These are phyloP conservation scores for Leishmania guyanensis DNA, from an alignment of 208 protist species.

Conservation along the genomic window DNA sequence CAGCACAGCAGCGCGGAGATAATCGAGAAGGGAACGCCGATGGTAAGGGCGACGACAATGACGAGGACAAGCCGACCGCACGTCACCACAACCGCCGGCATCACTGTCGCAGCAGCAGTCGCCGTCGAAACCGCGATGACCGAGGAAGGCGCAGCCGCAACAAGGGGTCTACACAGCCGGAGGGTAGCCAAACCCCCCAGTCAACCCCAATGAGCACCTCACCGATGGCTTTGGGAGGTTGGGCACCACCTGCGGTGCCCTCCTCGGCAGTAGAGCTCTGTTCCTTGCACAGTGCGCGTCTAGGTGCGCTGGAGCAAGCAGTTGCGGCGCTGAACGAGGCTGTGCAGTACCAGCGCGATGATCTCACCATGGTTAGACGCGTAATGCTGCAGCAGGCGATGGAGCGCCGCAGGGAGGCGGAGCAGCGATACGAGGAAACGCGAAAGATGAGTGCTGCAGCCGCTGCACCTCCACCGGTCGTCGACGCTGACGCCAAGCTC, in stretches of 20 bases:
- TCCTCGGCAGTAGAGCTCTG: not conserved
- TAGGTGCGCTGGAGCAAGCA: slow-evolving; percentile 68
- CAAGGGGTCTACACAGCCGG: not conserved
- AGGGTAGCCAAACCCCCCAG: not conserved
- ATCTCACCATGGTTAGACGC: slow-evolving; percentile 86
- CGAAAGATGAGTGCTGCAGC: slow-evolving; percentile 14
- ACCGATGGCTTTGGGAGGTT: not conserved
- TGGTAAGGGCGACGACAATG: not conserved
- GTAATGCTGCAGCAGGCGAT: slow-evolving; percentile 80
- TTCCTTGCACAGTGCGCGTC: slow-evolving; percentile 40
- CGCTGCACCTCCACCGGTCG: not conserved
- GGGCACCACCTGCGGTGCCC: not conserved
- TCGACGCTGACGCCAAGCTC: not conserved
- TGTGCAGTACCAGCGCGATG: slow-evolving; percentile 83
- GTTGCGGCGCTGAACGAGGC: slow-evolving; percentile 77
- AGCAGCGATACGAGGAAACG: slow-evolving; percentile 37
- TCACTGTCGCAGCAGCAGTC: slow-evolving; percentile 1
- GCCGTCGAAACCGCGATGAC: not conserved
- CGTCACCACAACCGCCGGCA: not conserved
- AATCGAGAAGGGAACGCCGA: not conserved
- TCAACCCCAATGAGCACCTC: not conserved
- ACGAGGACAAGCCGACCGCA: not conserved
- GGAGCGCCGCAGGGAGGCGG: slow-evolving; percentile 59
- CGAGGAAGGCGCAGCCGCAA: not conserved
- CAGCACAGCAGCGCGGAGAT: slow-evolving; percentile 26